Evolutionary conservation across 2,329 filamentous ascomycete species (phyloP).

Genomic region (Endoconidiophora polonica): DNA sequence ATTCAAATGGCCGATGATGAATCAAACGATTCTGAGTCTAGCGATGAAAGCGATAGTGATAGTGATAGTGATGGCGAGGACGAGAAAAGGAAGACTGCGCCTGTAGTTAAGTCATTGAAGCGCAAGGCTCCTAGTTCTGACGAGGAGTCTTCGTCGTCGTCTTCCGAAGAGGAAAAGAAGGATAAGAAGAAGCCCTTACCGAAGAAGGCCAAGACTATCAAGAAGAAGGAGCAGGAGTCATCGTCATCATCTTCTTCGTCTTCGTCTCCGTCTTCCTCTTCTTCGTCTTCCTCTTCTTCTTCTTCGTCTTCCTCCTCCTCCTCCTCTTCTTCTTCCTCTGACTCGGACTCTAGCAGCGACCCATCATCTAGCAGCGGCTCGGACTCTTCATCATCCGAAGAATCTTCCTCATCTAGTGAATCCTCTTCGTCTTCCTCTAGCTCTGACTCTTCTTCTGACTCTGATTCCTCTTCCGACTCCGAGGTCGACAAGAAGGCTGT

Average conservation of each 20-base stretch:
- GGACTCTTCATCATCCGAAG: conserved; percentile 14
- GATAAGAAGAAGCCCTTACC: conserved; percentile 19
- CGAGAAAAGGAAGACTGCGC: conserved; percentile 17
- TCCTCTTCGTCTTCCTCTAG: conserved; percentile 25
- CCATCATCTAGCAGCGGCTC: conserved; percentile 1
- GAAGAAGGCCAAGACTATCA: conserved; percentile 35
- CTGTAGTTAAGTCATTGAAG: conserved; percentile 21
- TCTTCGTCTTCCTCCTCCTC: background rate
- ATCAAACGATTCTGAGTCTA: conserved; percentile 9
- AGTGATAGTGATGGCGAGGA: conserved; percentile 12
- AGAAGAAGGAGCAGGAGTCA: conserved; percentile 29
- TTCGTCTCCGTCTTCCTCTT: conserved; percentile 10
- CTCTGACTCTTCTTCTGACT: conserved; percentile 21
- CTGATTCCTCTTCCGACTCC: conserved; percentile 19
- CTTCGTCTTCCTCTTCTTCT: background rate
- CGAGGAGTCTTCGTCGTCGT: conserved; percentile 18
- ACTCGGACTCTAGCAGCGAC: conserved; percentile 15
- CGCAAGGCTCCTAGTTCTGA: conserved; percentile 22
- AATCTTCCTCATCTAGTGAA: conserved; percentile 14
- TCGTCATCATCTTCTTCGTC: conserved; percentile 2
- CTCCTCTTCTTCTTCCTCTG: conserved; percentile 14
- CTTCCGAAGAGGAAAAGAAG: conserved; percentile 14
- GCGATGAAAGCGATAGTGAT: conserved; percentile 14
- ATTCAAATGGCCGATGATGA: conserved; percentile 14
- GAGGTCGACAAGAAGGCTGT: conserved; percentile 15